phyloP scores from a whole-genome alignment of 2,329 filamentous ascomycete genomes.

The Epichloe coenophiala region DNA sequence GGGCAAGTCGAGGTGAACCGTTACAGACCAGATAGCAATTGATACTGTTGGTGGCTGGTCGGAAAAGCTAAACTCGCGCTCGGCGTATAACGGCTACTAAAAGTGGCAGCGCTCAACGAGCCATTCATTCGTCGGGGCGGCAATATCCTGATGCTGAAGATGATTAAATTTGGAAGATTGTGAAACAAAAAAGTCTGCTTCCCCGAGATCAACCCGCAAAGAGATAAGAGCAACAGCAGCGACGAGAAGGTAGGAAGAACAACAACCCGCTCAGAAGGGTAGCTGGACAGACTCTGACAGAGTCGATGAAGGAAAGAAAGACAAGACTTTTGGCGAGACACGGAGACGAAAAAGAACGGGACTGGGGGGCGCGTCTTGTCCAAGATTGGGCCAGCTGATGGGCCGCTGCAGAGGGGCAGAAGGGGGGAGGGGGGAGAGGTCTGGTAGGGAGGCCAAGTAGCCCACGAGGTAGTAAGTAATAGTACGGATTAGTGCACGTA shows the following conservation, averaged over 20 bases:
- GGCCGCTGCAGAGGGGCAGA: background rate
- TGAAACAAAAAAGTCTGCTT: background rate
- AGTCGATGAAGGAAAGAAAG: conserved; percentile 5
- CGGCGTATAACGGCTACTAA: background rate
- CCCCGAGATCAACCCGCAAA: conserved; percentile 4
- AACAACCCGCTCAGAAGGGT: background rate
- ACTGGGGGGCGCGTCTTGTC: background rate
- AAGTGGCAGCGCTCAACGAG: conserved; percentile 4
- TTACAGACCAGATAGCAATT: background rate
- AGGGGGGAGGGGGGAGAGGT: too few species aligned
- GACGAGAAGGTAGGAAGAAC: background rate
- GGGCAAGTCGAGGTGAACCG: background rate
- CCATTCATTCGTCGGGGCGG: conserved; percentile 4
- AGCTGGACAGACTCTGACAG: background rate
- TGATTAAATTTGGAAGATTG: background rate
- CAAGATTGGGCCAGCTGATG: background rate
- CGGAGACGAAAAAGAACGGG: background rate
- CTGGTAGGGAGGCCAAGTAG: background rate
- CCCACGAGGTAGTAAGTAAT: background rate
- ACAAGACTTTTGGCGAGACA: background rate
- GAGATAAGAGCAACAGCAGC: background rate
- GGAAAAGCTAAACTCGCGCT: background rate
- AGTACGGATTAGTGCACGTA: too few species aligned
- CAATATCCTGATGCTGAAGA: background rate
- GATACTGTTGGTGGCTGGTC: background rate